A percentile compares a stretch with the other conserved stretches of the same genome.
These are phyloP conservation scores for rapeseed (Brassica napus) DNA, from an alignment of 345 rosid genomes.

Conservation along the genomic window DNA sequence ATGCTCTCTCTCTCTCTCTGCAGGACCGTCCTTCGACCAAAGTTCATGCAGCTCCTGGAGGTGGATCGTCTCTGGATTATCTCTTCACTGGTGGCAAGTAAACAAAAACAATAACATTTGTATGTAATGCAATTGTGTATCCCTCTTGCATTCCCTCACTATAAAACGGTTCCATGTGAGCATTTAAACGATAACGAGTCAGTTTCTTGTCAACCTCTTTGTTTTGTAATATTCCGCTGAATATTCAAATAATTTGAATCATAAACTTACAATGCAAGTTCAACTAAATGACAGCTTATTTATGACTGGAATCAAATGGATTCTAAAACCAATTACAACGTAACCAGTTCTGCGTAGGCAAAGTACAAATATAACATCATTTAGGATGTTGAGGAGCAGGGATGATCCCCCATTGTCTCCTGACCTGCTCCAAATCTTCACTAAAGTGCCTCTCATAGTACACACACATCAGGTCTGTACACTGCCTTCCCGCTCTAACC, in stretches of 20 bases:
- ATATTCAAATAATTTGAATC: not conserved
- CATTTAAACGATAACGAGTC: slow-evolving; percentile 33
- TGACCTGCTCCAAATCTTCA: slow-evolving; percentile 65
- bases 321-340: not conserved
- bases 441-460: slow-evolving; percentile 66
- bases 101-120: not conserved
- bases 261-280: not conserved
- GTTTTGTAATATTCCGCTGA: slow-evolving; percentile 27
- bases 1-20: not conserved
- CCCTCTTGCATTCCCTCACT: not conserved
- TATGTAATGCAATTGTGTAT: too few species aligned
- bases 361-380: not conserved
- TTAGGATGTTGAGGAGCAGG: slow-evolving; percentile 52
- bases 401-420: slow-evolving; percentile 60
- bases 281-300: not conserved
- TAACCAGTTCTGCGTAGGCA: not conserved
- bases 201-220: slow-evolving; percentile 32
- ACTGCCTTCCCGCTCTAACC: slow-evolving; percentile 50
- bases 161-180: slow-evolving; percentile 37
- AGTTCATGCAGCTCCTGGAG: slow-evolving; percentile 54
- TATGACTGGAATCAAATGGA: not conserved
- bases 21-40: slow-evolving; percentile 53
- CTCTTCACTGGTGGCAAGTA: slow-evolving; percentile 48
- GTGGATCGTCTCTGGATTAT: slow-evolving; percentile 50
- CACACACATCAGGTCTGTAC: slow-evolving; percentile 67